These are phyloP conservation scores for Hypoxylon perforatum DNA, from an alignment of 495 filamentous ascomycete genomes.

Conservation along the genomic window DNA sequence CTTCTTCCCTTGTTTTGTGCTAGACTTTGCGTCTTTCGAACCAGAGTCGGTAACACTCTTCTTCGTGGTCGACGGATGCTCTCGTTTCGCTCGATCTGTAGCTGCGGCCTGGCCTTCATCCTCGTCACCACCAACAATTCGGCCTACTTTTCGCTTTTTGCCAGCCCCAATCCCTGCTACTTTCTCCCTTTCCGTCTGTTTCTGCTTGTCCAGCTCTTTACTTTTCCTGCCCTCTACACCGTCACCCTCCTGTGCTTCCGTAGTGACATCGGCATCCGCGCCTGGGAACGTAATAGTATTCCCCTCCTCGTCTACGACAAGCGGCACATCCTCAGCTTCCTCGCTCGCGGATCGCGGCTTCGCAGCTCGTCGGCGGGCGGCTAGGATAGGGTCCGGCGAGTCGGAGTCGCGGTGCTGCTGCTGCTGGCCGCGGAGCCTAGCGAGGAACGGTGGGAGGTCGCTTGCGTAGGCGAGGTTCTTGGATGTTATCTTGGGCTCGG, in stretches of 20 bases:
- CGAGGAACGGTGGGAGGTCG: conserved; percentile 65
- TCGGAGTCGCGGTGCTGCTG: conserved; percentile 39
- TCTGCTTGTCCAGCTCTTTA: not conserved
- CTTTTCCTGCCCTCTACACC: conserved; percentile 12
- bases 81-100: conserved; percentile 8
- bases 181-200: conserved; percentile 37
- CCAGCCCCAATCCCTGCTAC: conserved; percentile 53
- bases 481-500: conserved; percentile 57
- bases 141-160: conserved; percentile 63
- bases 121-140: conserved; percentile 54
- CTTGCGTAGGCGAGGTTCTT: conserved; percentile 65
- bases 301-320: conserved; percentile 59
- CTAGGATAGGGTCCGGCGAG: conserved; percentile 56
- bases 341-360: conserved; percentile 56
- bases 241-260: conserved; percentile 2
- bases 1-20: conserved; percentile 41
- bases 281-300: conserved; percentile 50
- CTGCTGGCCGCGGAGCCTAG: conserved; percentile 59
- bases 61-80: not conserved
- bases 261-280: conserved; percentile 42
- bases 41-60: conserved; percentile 31
- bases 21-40: conserved; percentile 36
- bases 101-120: conserved; percentile 29
- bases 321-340: conserved; percentile 61
- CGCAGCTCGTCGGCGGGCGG: conserved; percentile 49